Base-by-base conservation (phyloP, 1,139 yeast genomes). In the Saccharomyces pastorianus region DNA sequence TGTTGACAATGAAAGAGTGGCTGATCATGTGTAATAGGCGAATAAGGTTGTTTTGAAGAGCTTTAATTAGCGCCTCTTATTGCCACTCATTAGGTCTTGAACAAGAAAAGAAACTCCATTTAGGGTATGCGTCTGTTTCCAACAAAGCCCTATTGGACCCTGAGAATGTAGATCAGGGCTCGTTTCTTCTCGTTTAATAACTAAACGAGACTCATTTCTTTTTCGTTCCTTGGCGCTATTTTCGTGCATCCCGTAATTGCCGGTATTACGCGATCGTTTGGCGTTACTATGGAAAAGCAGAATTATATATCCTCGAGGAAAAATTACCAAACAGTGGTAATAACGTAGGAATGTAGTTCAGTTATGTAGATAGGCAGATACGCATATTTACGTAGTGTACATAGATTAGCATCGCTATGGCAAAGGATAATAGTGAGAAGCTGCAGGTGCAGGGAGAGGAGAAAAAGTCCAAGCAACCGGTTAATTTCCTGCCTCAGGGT, bases 311-410 rank as follows among this genome's bases (percentile, higher is more conserved):
- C 44, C 44, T 38, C 26, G 44, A 38, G 44, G 11, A 38, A 38
- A 17, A 38, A n/a, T n/a, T 6, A 79, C 29, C 88, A 81, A 61
- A 95, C 87, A 65, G 85, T 84, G 57, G 25, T 25, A 20, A 9
- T 38, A 9, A 14, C 11, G 4, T 3, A 20, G 25, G 3, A 11
- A 7, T 14, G n/a, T 32, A 26, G 38, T 32, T 32, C n/a, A 6
- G 2, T 7, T 32, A n/a, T 32, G 8, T 32, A 32, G 3, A n/a
- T 32, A 32, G 8, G n/a, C 8, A 34, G 7, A 34, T 34, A 38
- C 25, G 25, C 8, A 38, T 26, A 26, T 26, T 26, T 23, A 23
- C 25, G 25, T 23, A 23, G 44, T 20, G 11, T 20, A 20, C 25
- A 20, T 23, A 38, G 13, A 17, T 4, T 17, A 8, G 6, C 25